Evolutionary conservation across 805 yeast genomes (phyloP).

Genomic region (Ogataea glucozyma): DNA sequence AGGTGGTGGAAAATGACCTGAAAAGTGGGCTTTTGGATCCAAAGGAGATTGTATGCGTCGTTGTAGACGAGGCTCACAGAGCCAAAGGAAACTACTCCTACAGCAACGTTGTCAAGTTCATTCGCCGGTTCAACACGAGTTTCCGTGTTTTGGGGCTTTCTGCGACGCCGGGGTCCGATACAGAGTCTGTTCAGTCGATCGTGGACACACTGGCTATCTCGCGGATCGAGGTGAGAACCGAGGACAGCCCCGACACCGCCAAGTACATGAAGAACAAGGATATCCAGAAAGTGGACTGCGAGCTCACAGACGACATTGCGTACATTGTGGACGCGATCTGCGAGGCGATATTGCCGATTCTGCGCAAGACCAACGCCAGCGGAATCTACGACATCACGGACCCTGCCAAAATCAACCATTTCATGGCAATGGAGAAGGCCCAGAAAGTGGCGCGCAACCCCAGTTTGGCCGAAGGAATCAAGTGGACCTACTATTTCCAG

Average conservation of each 20-base stretch:
- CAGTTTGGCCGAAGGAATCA: conserved; percentile 61
- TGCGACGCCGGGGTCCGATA: conserved; percentile 92
- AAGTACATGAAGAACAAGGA: conserved; percentile 73
- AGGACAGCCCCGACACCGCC: conserved; percentile 75
- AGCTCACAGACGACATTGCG: conserved; percentile 52
- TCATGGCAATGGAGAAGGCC: conserved; percentile 68
- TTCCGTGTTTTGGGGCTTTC: conserved; percentile 83
- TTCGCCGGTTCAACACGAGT: conserved; percentile 61
- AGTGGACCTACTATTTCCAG: conserved; percentile 69
- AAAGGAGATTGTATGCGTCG: conserved; percentile 67
- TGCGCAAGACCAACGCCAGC: conserved; percentile 62
- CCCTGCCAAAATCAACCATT: conserved; percentile 68
- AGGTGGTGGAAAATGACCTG: conserved; percentile 90
- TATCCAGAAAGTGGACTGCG: conserved; percentile 60
- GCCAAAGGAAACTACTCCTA: conserved; percentile 91
- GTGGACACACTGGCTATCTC: conserved; percentile 74
- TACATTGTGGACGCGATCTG: conserved; percentile 56
- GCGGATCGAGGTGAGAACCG: conserved; percentile 81
- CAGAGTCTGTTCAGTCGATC: conserved; percentile 86
- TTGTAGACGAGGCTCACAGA: conserved; percentile 94
- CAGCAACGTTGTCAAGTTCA: conserved; percentile 71
- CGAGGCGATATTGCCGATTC: conserved; percentile 65
- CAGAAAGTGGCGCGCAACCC: conserved; percentile 57
- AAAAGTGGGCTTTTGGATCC: conserved; percentile 76
- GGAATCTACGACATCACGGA: conserved; percentile 65